Evolutionary conservation across 495 filamentous ascomycete genomes (phyloP), one percentile per base, ranked within the genome.

Genomic region (Tuber microsphaerosporum): DNA sequence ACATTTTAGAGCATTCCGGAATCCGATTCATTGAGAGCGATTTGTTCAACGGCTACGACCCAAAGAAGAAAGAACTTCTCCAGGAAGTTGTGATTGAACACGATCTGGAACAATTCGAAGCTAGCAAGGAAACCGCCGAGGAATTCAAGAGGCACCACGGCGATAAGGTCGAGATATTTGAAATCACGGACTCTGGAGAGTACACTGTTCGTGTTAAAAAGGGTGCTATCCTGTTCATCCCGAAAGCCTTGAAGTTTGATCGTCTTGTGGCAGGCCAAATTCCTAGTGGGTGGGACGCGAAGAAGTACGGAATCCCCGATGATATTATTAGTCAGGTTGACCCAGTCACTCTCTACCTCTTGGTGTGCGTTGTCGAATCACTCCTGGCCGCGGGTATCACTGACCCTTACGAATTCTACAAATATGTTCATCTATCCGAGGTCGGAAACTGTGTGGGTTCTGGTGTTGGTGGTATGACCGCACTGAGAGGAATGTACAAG

Each of bases 381-480:
- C 89, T 99, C 71, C 88, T 98, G 56, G 90, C 93, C 0, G 90
- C 94, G 71, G 95, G 95, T 90, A 94, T 99, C 84, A 97, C 94
- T n/a, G 96, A 99, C 84, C 96, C 95, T 37, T 99, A 97, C 81
- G 95, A 99, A 85, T 98, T 99, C 85, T 99, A 99, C 88, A 93
- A 97, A 86, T 98, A 99, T 82, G 95, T 99, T 75, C 95, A 99
- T 84, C 89, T 99, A 72, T 97, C 96, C 2, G 92, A 99, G 83
- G 92, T 99, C 65, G 95, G 96, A 84, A 99, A 99, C 87, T 98
- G 96, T 84, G 89, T 99, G 77, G 95, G 95, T 83, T 98, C 96
- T 17, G 95, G 95, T 86, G 94, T 98, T 84, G 95, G 95, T 87
- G 95, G 95, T 84, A 93, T 93, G 71, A 88, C 89, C 79, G 96